Evolutionary conservation across 805 yeast species (phyloP).

Genomic region (Ogataea dorogensis): DNA sequence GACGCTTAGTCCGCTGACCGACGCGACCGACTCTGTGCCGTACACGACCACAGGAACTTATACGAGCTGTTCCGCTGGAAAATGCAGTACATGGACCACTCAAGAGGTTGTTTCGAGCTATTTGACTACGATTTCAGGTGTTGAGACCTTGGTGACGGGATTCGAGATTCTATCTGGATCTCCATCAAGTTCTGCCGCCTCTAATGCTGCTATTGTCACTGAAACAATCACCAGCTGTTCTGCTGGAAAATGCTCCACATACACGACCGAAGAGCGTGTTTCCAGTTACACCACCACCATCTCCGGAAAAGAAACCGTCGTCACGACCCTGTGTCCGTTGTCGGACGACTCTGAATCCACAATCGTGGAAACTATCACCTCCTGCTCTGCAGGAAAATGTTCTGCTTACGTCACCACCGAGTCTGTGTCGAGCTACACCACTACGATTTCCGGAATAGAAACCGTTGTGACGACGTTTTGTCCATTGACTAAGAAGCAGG

Average conservation of each 20-base stretch:
- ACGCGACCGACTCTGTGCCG: conserved; percentile 1
- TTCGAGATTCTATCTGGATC: no score
- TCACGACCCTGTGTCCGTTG: no score
- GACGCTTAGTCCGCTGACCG: conserved; percentile 16
- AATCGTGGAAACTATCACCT: conserved; percentile 17
- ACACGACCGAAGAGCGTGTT: conserved; percentile 17
- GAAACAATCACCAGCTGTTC: conserved; percentile 24
- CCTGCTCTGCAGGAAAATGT: conserved; percentile 24
- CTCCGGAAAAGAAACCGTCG: conserved; percentile 18
- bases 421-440: conserved; percentile 27
- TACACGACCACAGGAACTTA: conserved; percentile 15
- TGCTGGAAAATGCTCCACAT: conserved; percentile 20
- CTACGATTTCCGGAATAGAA: conserved; percentile 21
- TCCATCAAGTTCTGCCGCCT: no score
- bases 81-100: conserved; percentile 17
- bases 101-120: conserved; percentile 25
- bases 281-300: conserved; percentile 28
- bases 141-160: conserved; percentile 24
- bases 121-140: conserved; percentile 23
- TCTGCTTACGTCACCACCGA: conserved; percentile 15
- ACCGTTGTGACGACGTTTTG: conserved; percentile 24
- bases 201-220: no score
- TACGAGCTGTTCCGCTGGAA: conserved; percentile 23
- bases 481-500: conserved; percentile 20
- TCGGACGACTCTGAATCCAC: no score